These are phyloP conservation scores for Nitzschia sp. DNA, from an alignment of 108 stramenopile species.

Conservation along the genomic window DNA sequence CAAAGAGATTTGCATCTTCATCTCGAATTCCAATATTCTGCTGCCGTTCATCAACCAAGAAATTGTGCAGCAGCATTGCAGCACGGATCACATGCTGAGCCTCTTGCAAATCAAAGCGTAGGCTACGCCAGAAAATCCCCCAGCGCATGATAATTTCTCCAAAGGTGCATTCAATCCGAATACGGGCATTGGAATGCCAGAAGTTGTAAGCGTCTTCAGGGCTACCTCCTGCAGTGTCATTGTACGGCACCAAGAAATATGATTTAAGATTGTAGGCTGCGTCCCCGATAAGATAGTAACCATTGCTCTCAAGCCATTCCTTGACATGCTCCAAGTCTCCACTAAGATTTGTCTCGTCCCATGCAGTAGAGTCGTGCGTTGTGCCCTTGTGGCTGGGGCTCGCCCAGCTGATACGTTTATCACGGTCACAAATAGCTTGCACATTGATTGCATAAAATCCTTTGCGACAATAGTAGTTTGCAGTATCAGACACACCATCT, in stretches of 20 bases:
- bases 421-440: slow-evolving; percentile 17
- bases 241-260: slow-evolving; percentile 25
- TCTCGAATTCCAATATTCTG: neutral
- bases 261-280: slow-evolving; percentile 22
- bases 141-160: slow-evolving; percentile 37
- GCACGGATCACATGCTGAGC: slow-evolving; percentile 19
- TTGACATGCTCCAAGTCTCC: neutral
- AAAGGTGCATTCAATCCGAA: slow-evolving; percentile 41
- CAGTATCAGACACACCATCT: slow-evolving; percentile 22
- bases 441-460: slow-evolving; percentile 39
- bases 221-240: slow-evolving; percentile 12
- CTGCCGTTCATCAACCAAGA: slow-evolving; percentile 28
- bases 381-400: slow-evolving; percentile 6
- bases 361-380: neutral
- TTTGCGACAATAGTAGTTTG: slow-evolving; percentile 31
- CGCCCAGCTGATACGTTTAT: slow-evolving; percentile 10
- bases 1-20: neutral
- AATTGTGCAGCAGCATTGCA: slow-evolving; percentile 32
- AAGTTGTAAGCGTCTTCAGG: slow-evolving; percentile 28
- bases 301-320: neutral
- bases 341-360: neutral
- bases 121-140: slow-evolving; percentile 37
- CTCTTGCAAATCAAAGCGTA: slow-evolving; percentile 17
- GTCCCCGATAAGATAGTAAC: slow-evolving; percentile 30
- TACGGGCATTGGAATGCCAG: slow-evolving; percentile 23